Conservation (phyloP, 139 green algal genomes). For the Mychonastes homosphaera region DNA sequence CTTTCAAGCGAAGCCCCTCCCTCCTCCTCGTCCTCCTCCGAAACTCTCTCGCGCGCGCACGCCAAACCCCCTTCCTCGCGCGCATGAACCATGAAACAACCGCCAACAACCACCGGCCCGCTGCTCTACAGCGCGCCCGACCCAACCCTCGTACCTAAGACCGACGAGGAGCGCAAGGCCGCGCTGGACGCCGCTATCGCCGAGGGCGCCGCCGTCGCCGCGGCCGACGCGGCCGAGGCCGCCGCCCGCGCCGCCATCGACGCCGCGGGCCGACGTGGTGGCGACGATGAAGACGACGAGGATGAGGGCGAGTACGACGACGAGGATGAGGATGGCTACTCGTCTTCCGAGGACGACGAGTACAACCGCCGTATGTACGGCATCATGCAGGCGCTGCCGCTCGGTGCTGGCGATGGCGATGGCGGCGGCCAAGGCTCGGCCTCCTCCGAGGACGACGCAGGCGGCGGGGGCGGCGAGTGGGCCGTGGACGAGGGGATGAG, state of each 20-base stretch:
- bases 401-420: slow-evolving; percentile 45
- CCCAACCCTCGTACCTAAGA: no score
- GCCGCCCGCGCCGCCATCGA: no score
- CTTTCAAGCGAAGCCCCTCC: no score
- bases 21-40: no score
- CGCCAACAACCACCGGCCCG: neutral
- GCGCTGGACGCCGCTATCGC: neutral
- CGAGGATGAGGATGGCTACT: no score
- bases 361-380: slow-evolving; percentile 50
- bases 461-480: slow-evolving; percentile 4
- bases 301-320: slow-evolving; percentile 11
- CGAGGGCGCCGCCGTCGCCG: neutral
- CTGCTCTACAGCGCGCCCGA: neutral
- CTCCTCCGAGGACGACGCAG: slow-evolving; percentile 8
- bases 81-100: no score
- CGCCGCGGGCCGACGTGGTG: neutral
- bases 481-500: neutral
- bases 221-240: neutral
- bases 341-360: slow-evolving; percentile 33
- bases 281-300: slow-evolving; percentile 1
- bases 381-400: slow-evolving; percentile 51
- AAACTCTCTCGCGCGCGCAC: no score
- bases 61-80: no score
- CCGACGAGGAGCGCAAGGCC: no score
- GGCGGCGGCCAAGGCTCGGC: neutral